These are phyloP conservation scores for Scolecobasidium constrictum DNA, from an alignment of 2,329 filamentous ascomycete genomes.

Conservation along the genomic window DNA sequence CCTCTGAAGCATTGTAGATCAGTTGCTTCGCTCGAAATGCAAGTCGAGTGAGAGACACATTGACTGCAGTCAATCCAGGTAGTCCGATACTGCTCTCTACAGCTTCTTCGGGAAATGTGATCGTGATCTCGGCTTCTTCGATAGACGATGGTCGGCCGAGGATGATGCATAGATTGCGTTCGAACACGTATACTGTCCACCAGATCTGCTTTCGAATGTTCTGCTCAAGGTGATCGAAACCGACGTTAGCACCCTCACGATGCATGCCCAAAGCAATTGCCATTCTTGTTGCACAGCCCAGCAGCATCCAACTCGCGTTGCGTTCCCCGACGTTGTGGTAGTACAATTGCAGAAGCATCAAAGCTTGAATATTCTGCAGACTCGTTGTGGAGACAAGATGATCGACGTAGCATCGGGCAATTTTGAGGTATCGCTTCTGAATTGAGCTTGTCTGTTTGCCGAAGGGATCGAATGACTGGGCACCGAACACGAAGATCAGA, in stretches of 20 bases:
- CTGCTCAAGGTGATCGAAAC: conserved; percentile 24
- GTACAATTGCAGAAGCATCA: conserved; percentile 31
- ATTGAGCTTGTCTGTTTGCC: conserved; percentile 16
- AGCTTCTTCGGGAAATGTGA: conserved; percentile 15
- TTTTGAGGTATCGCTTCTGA: conserved; percentile 16
- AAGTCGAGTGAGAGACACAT: background rate
- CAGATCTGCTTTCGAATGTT: conserved; percentile 18
- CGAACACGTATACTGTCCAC: conserved; percentile 19
- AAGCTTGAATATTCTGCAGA: conserved; percentile 31
- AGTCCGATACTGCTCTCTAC: conserved; percentile 7
- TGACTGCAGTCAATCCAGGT: background rate
- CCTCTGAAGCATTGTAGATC: background rate
- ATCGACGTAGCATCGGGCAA: conserved; percentile 24
- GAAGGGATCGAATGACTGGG: conserved; percentile 25
- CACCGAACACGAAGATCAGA: conserved; percentile 31
- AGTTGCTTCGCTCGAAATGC: background rate
- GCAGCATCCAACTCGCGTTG: conserved; percentile 29
- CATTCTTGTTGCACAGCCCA: conserved; percentile 31
- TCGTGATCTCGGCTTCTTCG: conserved; percentile 17
- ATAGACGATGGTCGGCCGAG: conserved; percentile 18
- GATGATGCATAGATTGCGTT: conserved; percentile 18
- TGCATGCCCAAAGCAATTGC: conserved; percentile 35
- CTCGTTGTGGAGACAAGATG: conserved; percentile 27
- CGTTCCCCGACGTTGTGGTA: conserved; percentile 31
- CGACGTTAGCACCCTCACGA: conserved; percentile 26